A percentile compares a stretch with the other conserved stretches of the same genome.
These are phyloP conservation scores for Albifimbria verrucaria DNA, from an alignment of 2,329 filamentous ascomycete genomes.

Conservation along the genomic window DNA sequence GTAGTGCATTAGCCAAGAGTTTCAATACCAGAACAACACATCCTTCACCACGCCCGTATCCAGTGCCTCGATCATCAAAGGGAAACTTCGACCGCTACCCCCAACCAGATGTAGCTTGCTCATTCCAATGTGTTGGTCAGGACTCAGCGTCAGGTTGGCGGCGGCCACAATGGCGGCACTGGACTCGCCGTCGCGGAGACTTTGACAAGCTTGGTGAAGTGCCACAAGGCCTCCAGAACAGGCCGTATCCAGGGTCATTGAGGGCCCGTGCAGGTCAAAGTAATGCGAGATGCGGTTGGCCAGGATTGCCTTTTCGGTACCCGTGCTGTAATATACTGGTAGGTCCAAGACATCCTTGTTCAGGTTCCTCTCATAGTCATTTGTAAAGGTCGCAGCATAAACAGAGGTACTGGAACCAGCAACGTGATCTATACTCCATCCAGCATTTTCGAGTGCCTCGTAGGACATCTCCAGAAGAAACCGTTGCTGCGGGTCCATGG, in stretches of 20 bases:
- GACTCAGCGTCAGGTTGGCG: neutral
- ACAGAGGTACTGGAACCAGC: neutral
- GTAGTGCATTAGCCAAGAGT: constrained; percentile 50
- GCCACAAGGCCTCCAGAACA: neutral
- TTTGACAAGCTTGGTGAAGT: neutral
- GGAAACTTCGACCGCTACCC: too few species aligned
- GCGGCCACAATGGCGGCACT: neutral
- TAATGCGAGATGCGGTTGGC: neutral
- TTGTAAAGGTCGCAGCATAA: constrained; percentile 3
- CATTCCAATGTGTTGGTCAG: too few species aligned
- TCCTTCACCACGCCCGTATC: too few species aligned
- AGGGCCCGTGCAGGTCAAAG: neutral
- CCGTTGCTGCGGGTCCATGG: constrained; percentile 6
- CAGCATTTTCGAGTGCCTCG: constrained; percentile 13
- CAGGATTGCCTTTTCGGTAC: neutral
- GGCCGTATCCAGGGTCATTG: neutral
- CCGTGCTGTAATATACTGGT: neutral
- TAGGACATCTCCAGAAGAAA: constrained; percentile 12
- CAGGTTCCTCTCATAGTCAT: constrained; percentile 4
- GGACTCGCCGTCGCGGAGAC: neutral
- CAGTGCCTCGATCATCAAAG: too few species aligned
- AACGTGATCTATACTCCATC: neutral
- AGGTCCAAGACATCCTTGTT: neutral
- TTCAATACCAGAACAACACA: too few species aligned
- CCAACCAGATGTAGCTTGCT: too few species aligned